Base-by-base conservation (phyloP, 305 asterid genomes). In the Lippia alba region DNA sequence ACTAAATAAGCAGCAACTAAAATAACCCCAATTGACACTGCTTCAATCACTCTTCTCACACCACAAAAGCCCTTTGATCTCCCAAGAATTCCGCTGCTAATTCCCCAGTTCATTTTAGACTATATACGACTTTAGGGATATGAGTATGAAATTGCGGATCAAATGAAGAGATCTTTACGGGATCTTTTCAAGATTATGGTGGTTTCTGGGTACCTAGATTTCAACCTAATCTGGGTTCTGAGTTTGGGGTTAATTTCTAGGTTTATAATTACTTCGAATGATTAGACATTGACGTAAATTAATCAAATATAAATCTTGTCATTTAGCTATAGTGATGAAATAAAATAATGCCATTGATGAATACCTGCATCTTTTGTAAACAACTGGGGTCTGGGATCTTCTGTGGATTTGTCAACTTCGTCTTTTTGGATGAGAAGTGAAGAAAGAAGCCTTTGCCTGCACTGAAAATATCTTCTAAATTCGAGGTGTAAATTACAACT, bases 81-180 rank as follows among this genome's bases (percentile, higher is more conserved):
- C 16, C 58, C 71, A 30, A 55, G 6, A 36, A 51, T 16, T 66
- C 51, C 5, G 14, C 18, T 36, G 39, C 34, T 36, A 16, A 53
- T 34, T 58, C 64, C 57, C 56, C 69, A 32, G 20, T 61, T 50
- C 66, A 61, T 61, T 61, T 39, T 36, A 49, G 12, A 39, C 3
- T 36, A 39, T 41, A 51, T 16, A 51, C 2, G 1, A 5, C 32
- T 51, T 51, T 18, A 16, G 32, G 8, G 30, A 12, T 51, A 51
- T 49, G 18, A 12, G 18, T 12, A 51, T 1, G 57, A 51, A 51
- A 51, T 6, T 16, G 8, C 57, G 7, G 11, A n/a, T 49, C 4
- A 49, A 49, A 49, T 5, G 9, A 49, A 49, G 55, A n/a, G 14
- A 39, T 9, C 5, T 49, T 49, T 15, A n/a, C 9, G 17, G 58